These are phyloP conservation scores for Rubia tinctorum DNA, from an alignment of 305 asterid species.

Conservation along the genomic window DNA sequence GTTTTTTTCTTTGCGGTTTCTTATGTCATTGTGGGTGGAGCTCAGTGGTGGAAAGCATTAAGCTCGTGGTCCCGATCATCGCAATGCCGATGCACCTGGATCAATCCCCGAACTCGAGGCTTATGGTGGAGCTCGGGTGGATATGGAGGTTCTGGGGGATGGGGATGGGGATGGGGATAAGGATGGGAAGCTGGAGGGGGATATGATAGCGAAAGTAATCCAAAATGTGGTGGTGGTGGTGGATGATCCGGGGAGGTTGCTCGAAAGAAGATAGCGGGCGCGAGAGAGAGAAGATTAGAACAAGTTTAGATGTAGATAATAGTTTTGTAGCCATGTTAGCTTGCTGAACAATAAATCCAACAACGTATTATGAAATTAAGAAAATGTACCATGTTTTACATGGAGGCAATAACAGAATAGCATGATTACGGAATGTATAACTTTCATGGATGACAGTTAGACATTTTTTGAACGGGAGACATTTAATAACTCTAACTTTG, in stretches of 20 bases:
- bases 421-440: neutral
- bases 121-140: slow-evolving; percentile 41
- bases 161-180: too few species aligned
- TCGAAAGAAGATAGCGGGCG: slow-evolving; percentile 20
- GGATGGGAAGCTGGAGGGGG: slow-evolving; percentile 21
- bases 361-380: neutral
- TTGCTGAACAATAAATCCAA: neutral
- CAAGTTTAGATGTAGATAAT: slow-evolving; percentile 28
- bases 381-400: neutral
- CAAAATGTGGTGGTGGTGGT: slow-evolving; percentile 27
- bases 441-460: neutral
- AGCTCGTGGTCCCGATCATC: slow-evolving; percentile 40
- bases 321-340: too few species aligned
- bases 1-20: slow-evolving; percentile 47
- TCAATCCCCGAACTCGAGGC: slow-evolving; percentile 46
- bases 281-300: slow-evolving; percentile 26
- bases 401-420: neutral
- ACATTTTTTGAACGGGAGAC: neutral
- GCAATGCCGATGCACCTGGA: slow-evolving; percentile 55
- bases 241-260: slow-evolving; percentile 24
- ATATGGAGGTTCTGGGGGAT: slow-evolving; percentile 34
- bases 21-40: slow-evolving; percentile 54
- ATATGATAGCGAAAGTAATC: slow-evolving; percentile 28
- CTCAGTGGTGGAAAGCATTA: slow-evolving; percentile 31
- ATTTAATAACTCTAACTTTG: neutral